Base-by-base conservation (phyloP, 768 basidiomycete species). In the Lentinus tigrinus region DNA sequence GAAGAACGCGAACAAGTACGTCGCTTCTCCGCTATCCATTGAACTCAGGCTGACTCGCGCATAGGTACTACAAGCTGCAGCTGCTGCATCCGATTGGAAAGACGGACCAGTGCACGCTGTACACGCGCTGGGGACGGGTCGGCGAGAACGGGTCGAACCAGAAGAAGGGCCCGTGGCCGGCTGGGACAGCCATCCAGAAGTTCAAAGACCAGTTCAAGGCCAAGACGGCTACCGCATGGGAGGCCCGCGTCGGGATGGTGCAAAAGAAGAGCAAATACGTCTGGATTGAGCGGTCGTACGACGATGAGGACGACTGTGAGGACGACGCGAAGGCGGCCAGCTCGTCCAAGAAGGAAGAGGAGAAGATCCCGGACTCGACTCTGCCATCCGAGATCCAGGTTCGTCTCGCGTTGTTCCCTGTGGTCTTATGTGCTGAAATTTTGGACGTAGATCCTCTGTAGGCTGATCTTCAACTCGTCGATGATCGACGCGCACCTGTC, bases 201-300 rank as follows among this genome's bases (percentile, higher is more conserved):
- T 87, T 85, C 70, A 83, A 82, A 68, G 81, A 81, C 58, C 83
- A 84, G 66, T 87, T 85, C 74, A 83, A 75, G 67, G 61, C 74
- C 1, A 87, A 87, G 66, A 74, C 84, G 1, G 78, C 70, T 0
- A 72, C 72, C 2, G 63, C 65, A 38, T 87, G 85, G 85, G 80
- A 81, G 58, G 56, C 75, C 14, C 68, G 83, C 19, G 72, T 78
- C 14, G 78, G 77, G 16, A 83, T 83, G 82, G 70, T 73, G 3
- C 69, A 82, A 27, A 81, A 79, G 66, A 74, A 75, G 66, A 83
- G 82, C 23, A 86, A 86, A 74, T 86, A 86, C 56, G 73, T 71
- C 4, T 85, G 80, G 78, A 70, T 87, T n/a, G 58, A 55, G 23
- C 48, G 52, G 13, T 55, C 54, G 3, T 63, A 57, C 24, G 61